These are phyloP conservation scores for Marvania coccoides DNA, from an alignment of 139 green algal species.

Conservation along the genomic window DNA sequence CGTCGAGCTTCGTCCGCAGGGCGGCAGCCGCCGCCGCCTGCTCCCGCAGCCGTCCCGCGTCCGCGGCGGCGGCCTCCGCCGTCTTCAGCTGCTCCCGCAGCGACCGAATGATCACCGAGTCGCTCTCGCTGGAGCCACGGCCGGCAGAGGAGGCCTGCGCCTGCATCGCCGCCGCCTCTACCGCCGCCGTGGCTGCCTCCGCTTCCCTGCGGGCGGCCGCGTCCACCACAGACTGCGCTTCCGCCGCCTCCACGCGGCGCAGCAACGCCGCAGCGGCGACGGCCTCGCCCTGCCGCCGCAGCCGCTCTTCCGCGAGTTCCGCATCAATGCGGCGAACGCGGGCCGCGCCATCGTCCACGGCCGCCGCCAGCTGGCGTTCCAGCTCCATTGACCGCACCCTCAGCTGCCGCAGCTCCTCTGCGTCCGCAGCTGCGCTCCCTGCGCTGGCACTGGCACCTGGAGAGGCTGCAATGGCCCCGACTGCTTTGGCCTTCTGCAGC, in stretches of 20 bases:
- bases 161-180: background rate
- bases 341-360: constrained; percentile 1
- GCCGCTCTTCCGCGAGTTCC: constrained; percentile 1
- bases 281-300: constrained; percentile 1
- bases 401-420: background rate
- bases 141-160: background rate
- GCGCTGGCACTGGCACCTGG: background rate
- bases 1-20: constrained; percentile 17
- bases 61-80: constrained; percentile 6
- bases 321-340: background rate
- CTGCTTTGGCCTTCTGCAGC: background rate
- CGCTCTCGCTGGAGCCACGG: background rate
- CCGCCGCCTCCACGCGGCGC: constrained; percentile 1
- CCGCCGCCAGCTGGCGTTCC: background rate
- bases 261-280: background rate
- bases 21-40: constrained; percentile 4
- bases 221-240: background rate
- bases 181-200: background rate
- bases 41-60: constrained; percentile 16
- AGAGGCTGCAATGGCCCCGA: background rate
- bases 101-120: constrained; percentile 3
- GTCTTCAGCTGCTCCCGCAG: constrained; percentile 10
- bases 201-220: background rate
- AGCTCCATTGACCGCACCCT: constrained; percentile 8
- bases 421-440: background rate